Evolutionary conservation across 2,329 filamentous ascomycete genomes (phyloP).

Genomic region (Scedosporium apiospermum): DNA sequence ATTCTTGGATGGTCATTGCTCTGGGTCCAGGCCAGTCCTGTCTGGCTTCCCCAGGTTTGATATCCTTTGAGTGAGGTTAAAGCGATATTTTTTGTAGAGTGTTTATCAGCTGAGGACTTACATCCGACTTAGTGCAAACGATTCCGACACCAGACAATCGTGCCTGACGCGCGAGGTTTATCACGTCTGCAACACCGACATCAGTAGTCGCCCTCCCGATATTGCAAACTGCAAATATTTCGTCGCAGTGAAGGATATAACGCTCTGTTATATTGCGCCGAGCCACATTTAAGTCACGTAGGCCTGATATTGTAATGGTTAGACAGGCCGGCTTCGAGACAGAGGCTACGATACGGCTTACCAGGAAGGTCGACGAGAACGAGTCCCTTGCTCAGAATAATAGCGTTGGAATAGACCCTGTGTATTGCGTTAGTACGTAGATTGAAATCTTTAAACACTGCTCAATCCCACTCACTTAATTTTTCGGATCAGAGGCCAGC

Average conservation of each 20-base stretch:
- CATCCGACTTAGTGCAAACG: conserved; percentile 32
- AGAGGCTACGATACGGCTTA: conserved; percentile 12
- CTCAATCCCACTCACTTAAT: conserved; percentile 22
- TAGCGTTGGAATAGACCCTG: conserved; percentile 32
- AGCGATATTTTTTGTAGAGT: too few species aligned
- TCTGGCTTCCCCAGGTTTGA: conserved; percentile 21
- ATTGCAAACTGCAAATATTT: conserved; percentile 34
- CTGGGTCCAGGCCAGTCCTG: conserved; percentile 17
- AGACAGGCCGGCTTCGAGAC: too few species aligned
- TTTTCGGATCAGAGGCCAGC: conserved; percentile 36
- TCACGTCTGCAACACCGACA: conserved; percentile 27
- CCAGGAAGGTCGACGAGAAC: conserved; percentile 39
- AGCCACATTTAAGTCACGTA: conserved; percentile 36
- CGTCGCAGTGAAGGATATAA: conserved; percentile 33
- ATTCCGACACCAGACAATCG: conserved; percentile 30
- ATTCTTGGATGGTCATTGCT: too few species aligned
- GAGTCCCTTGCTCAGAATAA: conserved; percentile 37
- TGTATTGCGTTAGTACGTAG: too few species aligned
- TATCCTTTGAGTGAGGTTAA: conserved; percentile 15
- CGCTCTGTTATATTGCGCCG: conserved; percentile 32
- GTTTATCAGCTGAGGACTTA: conserved; percentile 11
- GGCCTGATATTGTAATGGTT: conserved; percentile 18
- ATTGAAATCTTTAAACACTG: too few species aligned
- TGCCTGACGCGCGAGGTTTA: conserved; percentile 28
- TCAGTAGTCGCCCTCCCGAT: conserved; percentile 32